A percentile compares a stretch with the other conserved stretches of the same genome.
Conservation (phyloP, 108 stramenopile genomes). For the Asterionellopsis glacialis region DNA sequence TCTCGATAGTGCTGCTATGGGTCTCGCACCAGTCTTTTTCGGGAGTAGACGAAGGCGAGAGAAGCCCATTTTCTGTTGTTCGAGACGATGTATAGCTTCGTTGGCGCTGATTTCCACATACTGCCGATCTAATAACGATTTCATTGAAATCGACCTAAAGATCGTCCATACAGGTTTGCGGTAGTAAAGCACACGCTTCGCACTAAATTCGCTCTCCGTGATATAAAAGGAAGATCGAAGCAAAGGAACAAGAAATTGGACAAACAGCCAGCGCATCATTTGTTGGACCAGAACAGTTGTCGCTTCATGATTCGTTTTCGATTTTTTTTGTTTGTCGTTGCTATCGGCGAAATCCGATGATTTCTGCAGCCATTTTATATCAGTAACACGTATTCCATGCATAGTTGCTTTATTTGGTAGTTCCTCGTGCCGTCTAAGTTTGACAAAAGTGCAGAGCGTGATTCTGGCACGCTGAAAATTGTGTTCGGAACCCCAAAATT, state of each 20-base stretch:
- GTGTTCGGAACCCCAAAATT: slow-evolving; percentile 71
- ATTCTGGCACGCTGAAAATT: slow-evolving; percentile 47
- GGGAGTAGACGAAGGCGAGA: slow-evolving; percentile 70
- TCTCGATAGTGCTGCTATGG: slow-evolving; percentile 66
- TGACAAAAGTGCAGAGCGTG: slow-evolving; percentile 44
- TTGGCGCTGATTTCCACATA: slow-evolving; percentile 31
- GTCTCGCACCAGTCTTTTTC: slow-evolving; percentile 72
- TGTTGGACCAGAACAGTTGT: slow-evolving; percentile 30
- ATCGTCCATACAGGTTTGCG: slow-evolving; percentile 79
- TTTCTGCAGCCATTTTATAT: slow-evolving; percentile 58
- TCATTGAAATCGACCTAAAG: slow-evolving; percentile 57
- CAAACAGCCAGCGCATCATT: slow-evolving; percentile 68
- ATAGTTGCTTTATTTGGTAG: slow-evolving; percentile 58
- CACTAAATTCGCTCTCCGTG: slow-evolving; percentile 79
- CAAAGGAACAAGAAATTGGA: slow-evolving; percentile 62
- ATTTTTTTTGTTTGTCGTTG: slow-evolving; percentile 12
- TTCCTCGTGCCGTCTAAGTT: slow-evolving; percentile 59
- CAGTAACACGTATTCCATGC: slow-evolving; percentile 52
- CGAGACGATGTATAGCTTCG: slow-evolving; percentile 25
- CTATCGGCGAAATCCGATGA: background rate
- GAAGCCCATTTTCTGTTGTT: slow-evolving; percentile 50
- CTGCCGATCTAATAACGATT: slow-evolving; percentile 38
- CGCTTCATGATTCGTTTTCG: slow-evolving; percentile 49
- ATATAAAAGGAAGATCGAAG: slow-evolving; percentile 71
- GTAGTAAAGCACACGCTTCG: slow-evolving; percentile 59